These are phyloP conservation scores for Tylopilus plumbeoviolaceoides DNA, from an alignment of 768 basidiomycete species.

Conservation along the genomic window DNA sequence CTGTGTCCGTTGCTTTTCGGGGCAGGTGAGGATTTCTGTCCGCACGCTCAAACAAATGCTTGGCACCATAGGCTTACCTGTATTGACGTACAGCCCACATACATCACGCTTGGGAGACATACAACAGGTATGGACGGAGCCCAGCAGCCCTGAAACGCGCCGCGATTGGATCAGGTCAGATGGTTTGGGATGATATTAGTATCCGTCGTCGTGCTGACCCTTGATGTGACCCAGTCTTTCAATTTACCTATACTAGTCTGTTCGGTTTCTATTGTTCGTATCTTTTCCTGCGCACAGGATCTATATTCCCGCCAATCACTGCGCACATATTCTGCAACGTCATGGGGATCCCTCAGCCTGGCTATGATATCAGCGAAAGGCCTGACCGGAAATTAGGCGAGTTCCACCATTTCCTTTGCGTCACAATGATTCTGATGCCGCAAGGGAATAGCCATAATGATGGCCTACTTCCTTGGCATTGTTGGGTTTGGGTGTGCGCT, in stretches of 20 bases:
- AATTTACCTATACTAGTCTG: constrained; percentile 85
- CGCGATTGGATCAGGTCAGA: constrained; percentile 49
- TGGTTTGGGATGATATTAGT: background rate
- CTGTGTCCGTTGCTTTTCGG: constrained; percentile 86
- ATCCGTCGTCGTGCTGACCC: constrained; percentile 13
- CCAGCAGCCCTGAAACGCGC: constrained; percentile 61
- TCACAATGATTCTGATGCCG: constrained; percentile 9
- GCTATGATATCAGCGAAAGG: constrained; percentile 49
- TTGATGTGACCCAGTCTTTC: constrained; percentile 56
- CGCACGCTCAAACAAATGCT: background rate
- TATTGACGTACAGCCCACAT: constrained; percentile 61
- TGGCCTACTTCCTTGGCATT: constrained; percentile 58
- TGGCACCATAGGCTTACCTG: constrained; percentile 7
- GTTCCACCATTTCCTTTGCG: constrained; percentile 24
- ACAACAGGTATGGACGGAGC: constrained; percentile 68
- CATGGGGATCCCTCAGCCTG: constrained; percentile 82
- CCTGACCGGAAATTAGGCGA: constrained; percentile 50
- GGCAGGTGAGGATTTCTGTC: constrained; percentile 50
- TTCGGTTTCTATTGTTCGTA: constrained; percentile 89
- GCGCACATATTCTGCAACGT: constrained; percentile 92
- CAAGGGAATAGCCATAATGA: constrained; percentile 44
- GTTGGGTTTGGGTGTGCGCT: constrained; percentile 53
- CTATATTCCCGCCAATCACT: constrained; percentile 69
- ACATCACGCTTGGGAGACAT: constrained; percentile 90
- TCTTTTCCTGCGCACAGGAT: constrained; percentile 83